Evolutionary conservation across 352 stramenopile genomes (phyloP).

Genomic region (Phytophthora pistaciae): DNA sequence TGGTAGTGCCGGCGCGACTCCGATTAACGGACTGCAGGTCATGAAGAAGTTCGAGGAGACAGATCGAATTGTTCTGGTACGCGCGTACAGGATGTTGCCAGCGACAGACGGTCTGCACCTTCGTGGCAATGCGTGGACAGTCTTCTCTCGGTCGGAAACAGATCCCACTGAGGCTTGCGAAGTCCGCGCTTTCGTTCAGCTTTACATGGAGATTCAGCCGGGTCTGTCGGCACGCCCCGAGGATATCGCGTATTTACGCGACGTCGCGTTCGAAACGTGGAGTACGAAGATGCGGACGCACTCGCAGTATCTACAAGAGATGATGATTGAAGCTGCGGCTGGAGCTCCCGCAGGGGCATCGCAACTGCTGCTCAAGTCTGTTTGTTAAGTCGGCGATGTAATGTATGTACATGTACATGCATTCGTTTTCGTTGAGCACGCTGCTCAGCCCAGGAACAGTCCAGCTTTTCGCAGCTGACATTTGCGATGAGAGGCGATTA

Average conservation of each 20-base stretch:
- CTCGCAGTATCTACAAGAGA: constrained; percentile 27
- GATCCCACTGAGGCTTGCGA: constrained; percentile 6
- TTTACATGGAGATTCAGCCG: constrained; percentile 31
- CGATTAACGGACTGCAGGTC: constrained; percentile 38
- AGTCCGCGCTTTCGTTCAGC: constrained; percentile 24
- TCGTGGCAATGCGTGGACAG: constrained; percentile 16
- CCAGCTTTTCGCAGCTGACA: too few relatives aligned
- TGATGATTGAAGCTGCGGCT: constrained; percentile 26
- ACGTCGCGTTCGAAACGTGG: constrained; percentile 33
- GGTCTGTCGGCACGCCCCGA: constrained; percentile 11
- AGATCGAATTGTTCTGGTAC: constrained; percentile 28
- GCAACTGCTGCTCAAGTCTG: not conserved
- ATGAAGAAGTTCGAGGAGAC: constrained; percentile 39
- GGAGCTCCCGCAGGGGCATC: constrained; percentile 8
- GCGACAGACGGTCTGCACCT: constrained; percentile 30
- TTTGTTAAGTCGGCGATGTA: constrained; percentile 4
- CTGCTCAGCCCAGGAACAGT: too few relatives aligned
- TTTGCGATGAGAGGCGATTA: too few relatives aligned
- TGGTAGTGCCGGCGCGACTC: constrained; percentile 7
- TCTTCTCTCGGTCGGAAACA: constrained; percentile 23
- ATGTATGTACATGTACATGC: too few relatives aligned
- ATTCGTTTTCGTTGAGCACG: too few relatives aligned
- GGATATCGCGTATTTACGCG: constrained; percentile 24
- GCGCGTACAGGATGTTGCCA: constrained; percentile 27
- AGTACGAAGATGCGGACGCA: constrained; percentile 29